These are phyloP conservation scores for Hibiscus trionum DNA, from an alignment of 345 rosid genomes.

Conservation along the genomic window DNA sequence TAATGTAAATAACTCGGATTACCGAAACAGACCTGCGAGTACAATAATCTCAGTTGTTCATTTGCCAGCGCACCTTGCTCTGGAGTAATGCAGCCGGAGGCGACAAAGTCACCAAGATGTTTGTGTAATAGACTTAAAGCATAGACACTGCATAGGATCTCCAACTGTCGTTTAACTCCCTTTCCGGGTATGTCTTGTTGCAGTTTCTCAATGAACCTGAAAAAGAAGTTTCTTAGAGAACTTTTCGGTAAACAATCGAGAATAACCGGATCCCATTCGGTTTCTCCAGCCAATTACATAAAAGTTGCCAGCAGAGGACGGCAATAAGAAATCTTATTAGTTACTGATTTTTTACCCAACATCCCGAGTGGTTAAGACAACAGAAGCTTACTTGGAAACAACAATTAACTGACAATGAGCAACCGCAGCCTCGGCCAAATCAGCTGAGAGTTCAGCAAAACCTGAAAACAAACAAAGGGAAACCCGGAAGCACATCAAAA, in stretches of 20 bases:
- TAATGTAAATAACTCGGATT: background rate
- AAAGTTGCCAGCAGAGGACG: background rate
- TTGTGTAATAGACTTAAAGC: slow-evolving; percentile 72
- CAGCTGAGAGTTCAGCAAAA: slow-evolving; percentile 65
- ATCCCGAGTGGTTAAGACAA: background rate
- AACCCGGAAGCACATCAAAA: background rate
- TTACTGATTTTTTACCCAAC: no score
- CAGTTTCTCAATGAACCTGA: slow-evolving; percentile 85
- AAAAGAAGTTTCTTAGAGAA: slow-evolving; percentile 2
- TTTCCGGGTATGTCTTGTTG: slow-evolving; percentile 73
- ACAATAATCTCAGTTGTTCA: slow-evolving; percentile 67
- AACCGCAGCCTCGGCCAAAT: slow-evolving; percentile 71
- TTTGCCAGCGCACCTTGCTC: slow-evolving; percentile 77
- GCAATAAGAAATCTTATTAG: no score
- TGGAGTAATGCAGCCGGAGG: slow-evolving; percentile 64
- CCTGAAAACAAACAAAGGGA: slow-evolving; percentile 37
- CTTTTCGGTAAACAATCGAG: background rate
- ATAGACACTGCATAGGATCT: slow-evolving; percentile 56
- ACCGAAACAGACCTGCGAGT: slow-evolving; percentile 49
- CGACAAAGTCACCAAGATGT: slow-evolving; percentile 79
- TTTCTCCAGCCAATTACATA: background rate
- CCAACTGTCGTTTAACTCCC: slow-evolving; percentile 72
- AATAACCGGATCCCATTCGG: background rate
- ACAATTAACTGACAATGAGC: slow-evolving; percentile 96
- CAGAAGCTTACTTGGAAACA: slow-evolving; percentile 73